phyloP scores from a whole-genome alignment of 129 eudicot genomes.

The Helianthus tuberosus region DNA sequence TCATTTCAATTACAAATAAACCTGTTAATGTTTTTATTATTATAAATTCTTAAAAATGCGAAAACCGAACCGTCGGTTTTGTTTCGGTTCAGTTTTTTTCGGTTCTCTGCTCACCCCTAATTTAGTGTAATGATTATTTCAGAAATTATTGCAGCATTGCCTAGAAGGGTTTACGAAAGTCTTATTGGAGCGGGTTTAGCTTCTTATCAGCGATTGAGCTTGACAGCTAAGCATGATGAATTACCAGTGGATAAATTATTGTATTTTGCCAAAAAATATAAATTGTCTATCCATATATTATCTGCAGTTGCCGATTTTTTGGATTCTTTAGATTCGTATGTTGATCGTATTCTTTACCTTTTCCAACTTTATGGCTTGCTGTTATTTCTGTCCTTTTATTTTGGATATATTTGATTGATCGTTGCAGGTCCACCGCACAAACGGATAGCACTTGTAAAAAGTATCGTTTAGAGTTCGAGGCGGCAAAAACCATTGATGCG shows the following conservation, averaged over 20 bases:
- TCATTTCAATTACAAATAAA: too few species aligned
- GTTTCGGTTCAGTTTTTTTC: too few species aligned
- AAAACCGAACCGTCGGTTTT: too few species aligned
- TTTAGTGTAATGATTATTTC: constrained; percentile 6
- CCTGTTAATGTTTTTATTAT: too few species aligned
- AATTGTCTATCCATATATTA: constrained; percentile 62
- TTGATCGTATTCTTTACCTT: constrained; percentile 22
- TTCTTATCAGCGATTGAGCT: constrained; percentile 51
- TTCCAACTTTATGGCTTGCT: constrained; percentile 9
- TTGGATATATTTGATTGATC: constrained; percentile 22
- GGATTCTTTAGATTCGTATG: constrained; percentile 65
- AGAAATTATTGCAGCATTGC: constrained; percentile 43
- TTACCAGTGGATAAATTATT: constrained; percentile 46
- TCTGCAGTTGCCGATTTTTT: constrained; percentile 74
- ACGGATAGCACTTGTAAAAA: constrained; percentile 17
- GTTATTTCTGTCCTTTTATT: background rate
- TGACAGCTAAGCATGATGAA: constrained; percentile 32
- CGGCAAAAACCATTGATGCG: constrained; percentile 52
- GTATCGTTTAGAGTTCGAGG: constrained; percentile 53
- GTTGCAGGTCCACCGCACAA: constrained; percentile 47
- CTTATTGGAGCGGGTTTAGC: constrained; percentile 74
- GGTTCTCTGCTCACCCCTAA: too few species aligned
- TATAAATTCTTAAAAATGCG: too few species aligned
- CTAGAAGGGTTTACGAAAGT: constrained; percentile 56
- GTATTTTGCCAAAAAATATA: constrained; percentile 62